phyloP scores from a whole-genome alignment of 1,284 basidiomycete genomes.

The Schizophyllum commune region DNA sequence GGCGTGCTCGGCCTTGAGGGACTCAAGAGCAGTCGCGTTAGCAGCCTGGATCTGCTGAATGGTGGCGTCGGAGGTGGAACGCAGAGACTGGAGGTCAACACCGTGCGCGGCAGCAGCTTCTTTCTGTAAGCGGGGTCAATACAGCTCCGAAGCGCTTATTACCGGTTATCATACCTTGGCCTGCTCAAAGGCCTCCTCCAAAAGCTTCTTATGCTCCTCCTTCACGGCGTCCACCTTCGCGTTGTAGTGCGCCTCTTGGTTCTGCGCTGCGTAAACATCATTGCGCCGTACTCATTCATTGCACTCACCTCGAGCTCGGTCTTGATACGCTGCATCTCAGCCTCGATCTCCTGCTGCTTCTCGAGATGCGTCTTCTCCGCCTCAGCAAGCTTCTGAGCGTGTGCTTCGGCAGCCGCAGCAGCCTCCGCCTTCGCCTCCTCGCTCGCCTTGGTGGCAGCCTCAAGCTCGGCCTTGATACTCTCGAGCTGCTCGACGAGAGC shows the following conservation, averaged over 20 bases:
- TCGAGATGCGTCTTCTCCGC: constrained; percentile 37
- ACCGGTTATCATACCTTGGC: constrained; percentile 51
- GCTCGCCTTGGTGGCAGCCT: constrained; percentile 33
- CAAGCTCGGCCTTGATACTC: constrained; percentile 38
- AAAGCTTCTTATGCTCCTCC: constrained; percentile 53
- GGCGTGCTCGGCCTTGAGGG: constrained; percentile 55
- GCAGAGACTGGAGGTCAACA: constrained; percentile 63
- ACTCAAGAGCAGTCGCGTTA: constrained; percentile 52
- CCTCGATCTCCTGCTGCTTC: constrained; percentile 48
- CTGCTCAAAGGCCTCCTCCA: constrained; percentile 64
- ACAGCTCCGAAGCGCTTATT: not conserved
- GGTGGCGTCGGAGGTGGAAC: constrained; percentile 54
- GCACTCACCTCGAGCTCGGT: constrained; percentile 54
- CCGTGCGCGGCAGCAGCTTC: constrained; percentile 62
- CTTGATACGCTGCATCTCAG: constrained; percentile 48
- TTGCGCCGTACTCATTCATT: not conserved
- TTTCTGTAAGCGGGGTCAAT: constrained; percentile 29
- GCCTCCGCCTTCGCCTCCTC: constrained; percentile 42
- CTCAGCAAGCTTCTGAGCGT: constrained; percentile 37
- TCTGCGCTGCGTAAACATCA: constrained; percentile 29
- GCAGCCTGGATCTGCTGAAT: constrained; percentile 60
- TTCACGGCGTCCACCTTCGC: constrained; percentile 60
- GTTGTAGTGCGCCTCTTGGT: constrained; percentile 61
- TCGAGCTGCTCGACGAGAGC: constrained; percentile 38
- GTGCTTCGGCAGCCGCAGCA: constrained; percentile 36